Percentiles rank a stretch among this genome's conserved stretches.
Evolutionary conservation across 2,329 filamentous ascomycete genomes (phyloP).

Genomic region (Nannizzia gypsea): DNA sequence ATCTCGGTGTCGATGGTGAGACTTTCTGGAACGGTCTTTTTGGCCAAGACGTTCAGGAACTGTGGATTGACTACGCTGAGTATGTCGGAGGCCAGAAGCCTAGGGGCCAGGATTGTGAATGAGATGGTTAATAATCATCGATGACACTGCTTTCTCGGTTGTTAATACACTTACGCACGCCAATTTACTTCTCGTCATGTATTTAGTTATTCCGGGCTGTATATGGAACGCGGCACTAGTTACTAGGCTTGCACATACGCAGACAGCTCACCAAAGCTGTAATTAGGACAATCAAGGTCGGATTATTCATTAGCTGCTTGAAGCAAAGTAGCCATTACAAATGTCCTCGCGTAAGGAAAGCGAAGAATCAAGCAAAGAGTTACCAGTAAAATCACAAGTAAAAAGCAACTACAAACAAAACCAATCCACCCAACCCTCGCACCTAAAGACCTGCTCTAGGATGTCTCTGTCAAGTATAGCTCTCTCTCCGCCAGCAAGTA

Average conservation of each 20-base stretch:
- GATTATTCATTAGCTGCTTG: no score
- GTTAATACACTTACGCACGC: no score
- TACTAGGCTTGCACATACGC: no score
- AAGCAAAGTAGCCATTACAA: no score
- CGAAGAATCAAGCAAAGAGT: background rate
- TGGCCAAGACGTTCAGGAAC: conserved; percentile 50
- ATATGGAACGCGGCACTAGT: no score
- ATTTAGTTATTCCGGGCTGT: no score
- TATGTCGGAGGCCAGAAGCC: conserved; percentile 28
- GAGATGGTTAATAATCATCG: background rate
- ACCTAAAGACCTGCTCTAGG: background rate
- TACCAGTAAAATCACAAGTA: background rate
- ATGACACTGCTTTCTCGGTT: background rate
- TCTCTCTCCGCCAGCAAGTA: no score
- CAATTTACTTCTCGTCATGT: no score
- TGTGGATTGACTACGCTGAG: conserved; percentile 63
- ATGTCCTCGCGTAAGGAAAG: no score
- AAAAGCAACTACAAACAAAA: background rate
- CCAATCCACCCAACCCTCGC: background rate
- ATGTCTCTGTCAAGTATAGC: no score
- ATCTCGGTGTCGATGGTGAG: conserved; percentile 17
- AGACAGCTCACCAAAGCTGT: no score
- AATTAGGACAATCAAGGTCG: no score
- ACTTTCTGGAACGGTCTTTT: conserved; percentile 41
- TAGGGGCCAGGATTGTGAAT: background rate